Evolutionary conservation across 441 rosid species (phyloP).

Genomic region (Populus hybrid): DNA sequence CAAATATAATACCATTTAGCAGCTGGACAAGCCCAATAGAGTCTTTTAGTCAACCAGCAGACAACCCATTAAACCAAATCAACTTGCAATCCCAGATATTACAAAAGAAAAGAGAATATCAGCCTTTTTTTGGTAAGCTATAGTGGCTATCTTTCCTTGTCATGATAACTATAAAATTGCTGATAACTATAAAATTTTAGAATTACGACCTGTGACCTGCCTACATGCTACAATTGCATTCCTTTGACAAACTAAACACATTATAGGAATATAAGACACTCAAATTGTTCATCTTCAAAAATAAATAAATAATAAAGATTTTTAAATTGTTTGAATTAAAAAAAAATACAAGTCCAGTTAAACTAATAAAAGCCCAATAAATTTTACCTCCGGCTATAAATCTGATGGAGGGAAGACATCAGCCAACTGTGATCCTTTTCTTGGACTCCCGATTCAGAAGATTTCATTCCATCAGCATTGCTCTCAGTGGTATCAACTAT

Average conservation of each 20-base stretch:
- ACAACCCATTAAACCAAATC: background rate
- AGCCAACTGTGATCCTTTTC: slow-evolving; percentile 93
- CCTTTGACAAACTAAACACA: background rate
- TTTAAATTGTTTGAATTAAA: slow-evolving; percentile 7
- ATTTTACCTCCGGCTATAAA: slow-evolving; percentile 90
- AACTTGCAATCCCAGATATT: slow-evolving; percentile 5
- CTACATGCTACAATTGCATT: background rate
- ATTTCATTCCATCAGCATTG: slow-evolving; percentile 45
- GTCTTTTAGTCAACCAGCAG: background rate
- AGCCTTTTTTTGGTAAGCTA: background rate
- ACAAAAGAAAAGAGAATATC: background rate
- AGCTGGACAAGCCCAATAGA: background rate
- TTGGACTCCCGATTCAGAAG: slow-evolving; percentile 47
- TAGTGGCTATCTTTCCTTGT: background rate
- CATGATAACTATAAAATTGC: no score
- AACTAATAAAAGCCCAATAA: slow-evolving; percentile 12
- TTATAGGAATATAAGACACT: background rate
- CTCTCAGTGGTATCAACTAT: slow-evolving; percentile 65
- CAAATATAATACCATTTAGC: background rate
- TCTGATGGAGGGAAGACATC: slow-evolving; percentile 90
- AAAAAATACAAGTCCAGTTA: slow-evolving; percentile 11
- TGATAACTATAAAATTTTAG: no score
- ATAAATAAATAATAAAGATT: background rate
- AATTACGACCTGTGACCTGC: background rate
- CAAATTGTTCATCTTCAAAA: background rate